Base-by-base conservation (phyloP, 2,329 filamentous ascomycete species). In the Botrytis tulipae region DNA sequence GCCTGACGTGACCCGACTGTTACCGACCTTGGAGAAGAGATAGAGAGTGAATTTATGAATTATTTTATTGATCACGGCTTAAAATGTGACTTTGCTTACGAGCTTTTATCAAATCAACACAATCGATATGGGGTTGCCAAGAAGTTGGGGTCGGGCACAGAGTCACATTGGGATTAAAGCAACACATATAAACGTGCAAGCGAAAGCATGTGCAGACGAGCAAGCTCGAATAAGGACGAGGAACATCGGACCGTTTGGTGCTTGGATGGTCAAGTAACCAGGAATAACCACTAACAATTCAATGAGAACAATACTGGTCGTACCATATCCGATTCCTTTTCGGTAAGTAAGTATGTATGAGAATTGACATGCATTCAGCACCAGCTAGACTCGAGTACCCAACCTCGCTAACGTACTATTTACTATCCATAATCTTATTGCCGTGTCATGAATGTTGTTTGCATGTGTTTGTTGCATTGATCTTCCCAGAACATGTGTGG, bases 191-290 rank as follows among this genome's bases (percentile, higher is more conserved):
- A 62, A 37, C 20, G 42, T 44, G n/a, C 20, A 46, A 61, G 37
- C 40, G 68, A 70, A 70, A 62, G 29, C 54, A 70, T 70, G 51
- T 70, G 51, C 18, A 61, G 22, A 61, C 68, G 68, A 70, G 68
- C 20, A 46, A 51, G 42, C 67, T 61, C 74, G 70, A 73, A 72
- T 60, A 67, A 70, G 72, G 57, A 40, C 37, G 48, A 68, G 70
- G 71, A 72, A 72, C 71, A 76, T 76, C 75, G 69, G 71, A 70
- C 71, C 71, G 71, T 74, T 70, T 74, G 59, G 60, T 46, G 35
- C 40, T 69, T 67, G 29, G 37, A 51, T 71, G 57, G 67, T 66
- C 42, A 68, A 62, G 51, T n/a, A 62, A 29, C 40, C 40, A 22
- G 54, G 68, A 25, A 32, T 29, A 54, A n/a, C 22, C 37, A 62